Percentiles rank a stretch among this genome's conserved stretches.
Evolutionary conservation across 1,284 basidiomycete species (phyloP).

Genomic region (Blastosporella zonata): DNA sequence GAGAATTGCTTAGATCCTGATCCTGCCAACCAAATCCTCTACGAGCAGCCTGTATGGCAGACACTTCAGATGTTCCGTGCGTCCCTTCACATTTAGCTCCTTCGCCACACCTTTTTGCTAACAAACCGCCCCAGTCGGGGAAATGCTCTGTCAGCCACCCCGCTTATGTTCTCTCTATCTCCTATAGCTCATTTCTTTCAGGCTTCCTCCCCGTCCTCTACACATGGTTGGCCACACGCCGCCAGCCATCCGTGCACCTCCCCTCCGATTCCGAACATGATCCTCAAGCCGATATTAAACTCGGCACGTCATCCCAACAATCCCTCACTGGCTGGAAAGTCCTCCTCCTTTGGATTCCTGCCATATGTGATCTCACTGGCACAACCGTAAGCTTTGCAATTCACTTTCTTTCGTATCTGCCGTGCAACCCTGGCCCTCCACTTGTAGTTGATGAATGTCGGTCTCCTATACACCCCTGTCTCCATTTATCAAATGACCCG

Average conservation of each 20-base stretch:
- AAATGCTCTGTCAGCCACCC: constrained; percentile 79
- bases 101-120: constrained; percentile 25
- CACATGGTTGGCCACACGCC: constrained; percentile 54
- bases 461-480: constrained; percentile 92
- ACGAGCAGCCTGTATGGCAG: constrained; percentile 93
- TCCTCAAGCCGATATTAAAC: constrained; percentile 35
- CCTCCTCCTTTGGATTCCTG: constrained; percentile 84
- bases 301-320: constrained; percentile 32
- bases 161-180: constrained; percentile 27
- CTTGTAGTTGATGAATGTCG: constrained; percentile 87
- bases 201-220: constrained; percentile 84
- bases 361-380: constrained; percentile 82
- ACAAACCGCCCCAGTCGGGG: constrained; percentile 64
- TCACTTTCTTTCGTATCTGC: constrained; percentile 9
- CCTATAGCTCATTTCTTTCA: constrained; percentile 35
- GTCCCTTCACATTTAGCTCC: constrained; percentile 33
- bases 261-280: constrained; percentile 48
- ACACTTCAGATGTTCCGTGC: constrained; percentile 90
- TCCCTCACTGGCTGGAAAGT: constrained; percentile 66
- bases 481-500: constrained; percentile 99
- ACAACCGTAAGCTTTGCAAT: constrained; percentile 64
- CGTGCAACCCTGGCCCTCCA: constrained; percentile 12
- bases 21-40: constrained; percentile 60
- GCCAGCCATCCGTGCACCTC: constrained; percentile 52
- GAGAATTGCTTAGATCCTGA: constrained; percentile 76